Evolutionary conservation across 2,329 filamentous ascomycete species (phyloP), one percentile per base, ranked within the genome.

Genomic region (Colletotrichum gloeosporioides): DNA sequence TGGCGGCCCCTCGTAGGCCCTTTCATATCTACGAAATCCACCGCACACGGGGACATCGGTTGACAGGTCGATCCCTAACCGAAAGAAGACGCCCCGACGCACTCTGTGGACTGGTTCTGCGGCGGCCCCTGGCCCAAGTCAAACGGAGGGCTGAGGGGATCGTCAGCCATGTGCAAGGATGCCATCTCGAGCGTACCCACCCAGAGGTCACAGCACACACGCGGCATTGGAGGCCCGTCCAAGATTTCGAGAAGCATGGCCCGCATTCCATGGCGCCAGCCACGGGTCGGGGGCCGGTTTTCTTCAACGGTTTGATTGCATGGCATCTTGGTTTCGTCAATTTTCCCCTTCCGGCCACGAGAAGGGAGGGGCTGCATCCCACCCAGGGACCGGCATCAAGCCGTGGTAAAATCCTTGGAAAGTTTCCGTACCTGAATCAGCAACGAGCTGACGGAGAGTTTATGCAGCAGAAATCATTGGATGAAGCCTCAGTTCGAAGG

Each of bases 31-130:
- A 31, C 10, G 36, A 75, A 53, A 64, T 16, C 69, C 73, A 59
- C 61, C 25, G 27, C 61, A 34, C 53, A 39, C 53, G 31, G 61
- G 49, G 53, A 66, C 62, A 57, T 71, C 68, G 27, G 59, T 62
- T 75, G 69, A 62, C 36, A 67, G 69, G 73, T 36, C 29, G 69
- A 72, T 75, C 73, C 29, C n/a, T 75, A 62, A 44, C 62, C 73
- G 16, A 34, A 67, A 27, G 16, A 62, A 49, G 39, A 13, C 29
- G 39, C 16, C 22, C 16, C 25, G 49, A 65, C 6, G 62, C 34
- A 36, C 44, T 10, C n/a, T 32, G 67, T 71, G 57, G 57, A 27
- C 55, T 15, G 49, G 25, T 65, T 53, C 49, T 71, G 72, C 49
- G 62, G 69, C 61, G 7, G 13, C 61, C 71, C 71, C 71, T 71